Evolutionary conservation across 2,329 filamentous ascomycete species (phyloP).

Genomic region (Elsinoe fawcettii): DNA sequence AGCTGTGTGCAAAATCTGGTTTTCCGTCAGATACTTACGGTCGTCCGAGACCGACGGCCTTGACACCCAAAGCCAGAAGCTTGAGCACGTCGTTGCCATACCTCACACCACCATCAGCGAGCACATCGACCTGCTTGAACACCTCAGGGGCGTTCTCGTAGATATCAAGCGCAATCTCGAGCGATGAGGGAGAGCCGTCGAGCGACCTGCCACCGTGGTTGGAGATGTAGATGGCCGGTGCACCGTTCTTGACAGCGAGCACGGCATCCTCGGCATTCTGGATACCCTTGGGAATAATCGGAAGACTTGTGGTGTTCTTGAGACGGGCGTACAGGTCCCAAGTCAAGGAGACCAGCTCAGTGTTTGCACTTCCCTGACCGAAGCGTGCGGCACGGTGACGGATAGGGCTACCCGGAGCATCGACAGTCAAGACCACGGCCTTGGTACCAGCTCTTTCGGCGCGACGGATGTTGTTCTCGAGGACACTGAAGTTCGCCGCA

Average conservation of each 20-base stretch:
- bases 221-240: constrained; percentile 34
- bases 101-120: constrained; percentile 35
- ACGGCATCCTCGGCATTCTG: constrained; percentile 35
- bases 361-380: constrained; percentile 25
- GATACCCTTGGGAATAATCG: constrained; percentile 36
- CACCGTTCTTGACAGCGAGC: constrained; percentile 30
- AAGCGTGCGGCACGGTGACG: constrained; percentile 31
- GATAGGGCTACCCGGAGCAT: constrained; percentile 33
- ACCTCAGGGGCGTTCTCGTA: constrained; percentile 46
- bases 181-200: constrained; percentile 53
- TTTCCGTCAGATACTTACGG: constrained; percentile 20
- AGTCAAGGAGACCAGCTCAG: constrained; percentile 32
- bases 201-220: constrained; percentile 37
- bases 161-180: constrained; percentile 70
- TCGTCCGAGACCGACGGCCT: constrained; percentile 40
- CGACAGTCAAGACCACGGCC: constrained; percentile 37
- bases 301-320: constrained; percentile 31
- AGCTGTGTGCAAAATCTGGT: not conserved
- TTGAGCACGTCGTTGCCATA: constrained; percentile 34
- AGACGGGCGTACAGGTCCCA: constrained; percentile 21
- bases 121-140: constrained; percentile 35
- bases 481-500: constrained; percentile 27
- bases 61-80: constrained; percentile 32
- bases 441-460: constrained; percentile 32
- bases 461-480: constrained; percentile 27